Evolutionary conservation across 257 asterid genomes (phyloP).

Genomic region (Penstemon newberryi): DNA sequence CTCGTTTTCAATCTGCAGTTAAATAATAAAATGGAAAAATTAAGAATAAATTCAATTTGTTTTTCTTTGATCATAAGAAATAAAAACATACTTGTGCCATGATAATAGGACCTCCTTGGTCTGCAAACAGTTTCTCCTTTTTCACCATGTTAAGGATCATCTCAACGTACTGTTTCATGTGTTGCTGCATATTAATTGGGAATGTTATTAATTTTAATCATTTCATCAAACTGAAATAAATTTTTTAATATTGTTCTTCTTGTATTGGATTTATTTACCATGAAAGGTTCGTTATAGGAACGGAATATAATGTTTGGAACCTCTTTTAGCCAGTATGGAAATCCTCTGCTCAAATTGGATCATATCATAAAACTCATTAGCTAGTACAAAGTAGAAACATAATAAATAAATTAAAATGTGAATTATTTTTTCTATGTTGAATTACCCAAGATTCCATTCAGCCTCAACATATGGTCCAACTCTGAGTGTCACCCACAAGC

Average conservation of each 20-base stretch:
- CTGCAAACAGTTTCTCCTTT: conserved; percentile 72
- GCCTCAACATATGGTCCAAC: conserved; percentile 94
- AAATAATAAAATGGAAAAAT: background rate
- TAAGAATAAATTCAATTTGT: background rate
- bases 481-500: conserved; percentile 81
- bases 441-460: conserved; percentile 89
- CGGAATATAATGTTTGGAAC: conserved; percentile 79
- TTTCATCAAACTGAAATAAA: background rate
- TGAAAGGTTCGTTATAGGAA: conserved; percentile 75
- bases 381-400: background rate
- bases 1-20: conserved; percentile 78
- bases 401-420: background rate
- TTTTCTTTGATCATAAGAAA: background rate
- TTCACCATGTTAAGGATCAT: conserved; percentile 57
- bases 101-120: conserved; percentile 96
- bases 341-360: conserved; percentile 52
- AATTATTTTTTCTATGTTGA: background rate
- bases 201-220: background rate
- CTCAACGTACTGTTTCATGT: conserved; percentile 72
- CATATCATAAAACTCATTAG: background rate
- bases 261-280: conserved; percentile 38
- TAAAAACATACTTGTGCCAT: conserved; percentile 62
- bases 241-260: too few relatives aligned
- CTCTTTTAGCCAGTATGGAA: conserved; percentile 83
- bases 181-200: conserved; percentile 44